phyloP scores from a whole-genome alignment of 2,329 filamentous ascomycete species.

The Davidsoniella australis region DNA sequence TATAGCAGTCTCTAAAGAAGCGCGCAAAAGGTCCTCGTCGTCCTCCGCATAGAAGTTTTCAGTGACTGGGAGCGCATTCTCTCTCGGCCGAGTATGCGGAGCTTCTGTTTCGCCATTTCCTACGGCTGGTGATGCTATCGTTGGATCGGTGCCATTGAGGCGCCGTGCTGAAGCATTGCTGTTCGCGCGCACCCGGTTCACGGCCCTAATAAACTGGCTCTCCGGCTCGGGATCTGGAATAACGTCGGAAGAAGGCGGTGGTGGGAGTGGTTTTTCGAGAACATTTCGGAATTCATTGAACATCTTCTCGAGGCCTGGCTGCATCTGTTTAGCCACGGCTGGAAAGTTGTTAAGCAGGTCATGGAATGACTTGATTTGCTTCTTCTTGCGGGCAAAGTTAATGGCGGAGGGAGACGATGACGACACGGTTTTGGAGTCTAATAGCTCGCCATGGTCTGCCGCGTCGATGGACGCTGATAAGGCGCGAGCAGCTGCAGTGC shows the following conservation, averaged over 20 bases:
- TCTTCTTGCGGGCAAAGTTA: conserved; percentile 48
- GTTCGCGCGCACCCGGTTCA: conserved; percentile 37
- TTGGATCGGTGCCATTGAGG: neutral
- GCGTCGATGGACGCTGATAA: conserved; percentile 6
- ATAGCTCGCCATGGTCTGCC: conserved; percentile 19
- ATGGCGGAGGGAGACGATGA: conserved; percentile 15
- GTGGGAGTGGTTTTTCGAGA: conserved; percentile 69
- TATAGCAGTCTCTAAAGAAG: conserved; percentile 77
- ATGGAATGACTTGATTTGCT: conserved; percentile 78
- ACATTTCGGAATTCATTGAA: conserved; percentile 80
- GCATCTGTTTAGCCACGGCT: conserved; percentile 93
- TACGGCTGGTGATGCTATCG: neutral
- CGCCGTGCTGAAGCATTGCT: conserved; percentile 6
- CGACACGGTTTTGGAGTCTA: neutral
- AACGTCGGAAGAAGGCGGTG: conserved; percentile 18
- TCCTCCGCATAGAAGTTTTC: conserved; percentile 65
- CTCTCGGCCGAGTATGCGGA: conserved; percentile 13
- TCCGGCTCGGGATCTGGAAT: conserved; percentile 41
- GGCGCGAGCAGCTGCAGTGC: conserved; percentile 2
- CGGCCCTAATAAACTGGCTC: conserved; percentile 36
- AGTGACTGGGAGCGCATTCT: conserved; percentile 29
- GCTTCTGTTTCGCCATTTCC: conserved; percentile 13
- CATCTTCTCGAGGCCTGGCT: conserved; percentile 70
- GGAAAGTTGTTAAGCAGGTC: conserved; percentile 85
- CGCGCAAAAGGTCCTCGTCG: conserved; percentile 80